Percentiles rank a stretch among this genome's conserved stretches.
Conservation (phyloP, 805 yeast species). For the Cyberlindnera maritima region DNA sequence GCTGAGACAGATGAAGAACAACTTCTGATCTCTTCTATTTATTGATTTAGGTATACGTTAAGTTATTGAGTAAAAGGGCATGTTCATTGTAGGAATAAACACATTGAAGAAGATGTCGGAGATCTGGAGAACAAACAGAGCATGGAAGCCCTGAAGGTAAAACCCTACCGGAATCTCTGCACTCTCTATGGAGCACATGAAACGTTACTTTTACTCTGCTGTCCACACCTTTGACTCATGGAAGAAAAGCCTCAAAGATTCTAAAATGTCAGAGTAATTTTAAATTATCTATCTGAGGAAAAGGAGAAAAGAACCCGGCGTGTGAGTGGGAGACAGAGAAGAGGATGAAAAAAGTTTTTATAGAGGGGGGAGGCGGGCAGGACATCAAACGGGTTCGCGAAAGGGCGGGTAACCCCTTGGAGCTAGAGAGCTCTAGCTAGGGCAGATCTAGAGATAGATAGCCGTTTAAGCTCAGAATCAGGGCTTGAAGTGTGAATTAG, state of each 20-base stretch:
- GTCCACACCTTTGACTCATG: slow-evolving; percentile 45
- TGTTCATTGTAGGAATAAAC: neutral
- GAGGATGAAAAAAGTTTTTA: slow-evolving; percentile 10
- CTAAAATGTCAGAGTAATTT: slow-evolving; percentile 38
- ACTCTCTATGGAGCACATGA: slow-evolving; percentile 9
- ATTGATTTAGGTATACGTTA: neutral
- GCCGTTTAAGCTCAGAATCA: too few species aligned
- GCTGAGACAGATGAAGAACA: slow-evolving; percentile 77
- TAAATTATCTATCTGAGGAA: slow-evolving; percentile 30
- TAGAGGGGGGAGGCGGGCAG: neutral
- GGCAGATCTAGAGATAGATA: too few species aligned
- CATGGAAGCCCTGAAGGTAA: neutral
- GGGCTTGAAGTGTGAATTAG: too few species aligned
- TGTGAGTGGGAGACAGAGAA: neutral
- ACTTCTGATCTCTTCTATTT: slow-evolving; percentile 8
- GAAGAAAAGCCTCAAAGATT: slow-evolving; percentile 33
- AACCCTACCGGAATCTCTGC: slow-evolving; percentile 4
- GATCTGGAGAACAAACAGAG: neutral
- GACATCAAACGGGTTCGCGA: neutral
- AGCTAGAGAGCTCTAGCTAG: too few species aligned
- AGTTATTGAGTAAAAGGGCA: neutral
- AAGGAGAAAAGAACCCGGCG: slow-evolving; percentile 6
- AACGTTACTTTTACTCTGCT: slow-evolving; percentile 43
- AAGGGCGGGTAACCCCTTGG: too few species aligned
- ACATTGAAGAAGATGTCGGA: slow-evolving; percentile 7